Conservation (phyloP, 345 rosid species). For the Boechera retrofracta region DNA sequence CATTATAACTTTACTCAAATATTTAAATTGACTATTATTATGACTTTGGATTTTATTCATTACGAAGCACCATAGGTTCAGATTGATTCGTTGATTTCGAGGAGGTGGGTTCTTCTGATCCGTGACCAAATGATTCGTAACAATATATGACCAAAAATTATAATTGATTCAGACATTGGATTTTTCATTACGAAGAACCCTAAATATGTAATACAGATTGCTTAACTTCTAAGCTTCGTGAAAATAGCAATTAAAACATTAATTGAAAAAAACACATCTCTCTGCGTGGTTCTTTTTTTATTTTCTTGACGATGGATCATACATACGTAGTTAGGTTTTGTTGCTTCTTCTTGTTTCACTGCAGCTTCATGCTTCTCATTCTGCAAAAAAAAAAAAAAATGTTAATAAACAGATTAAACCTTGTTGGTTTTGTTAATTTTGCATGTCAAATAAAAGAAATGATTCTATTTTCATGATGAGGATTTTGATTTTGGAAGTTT, state of each 20-base stretch:
- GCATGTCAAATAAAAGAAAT: too few species aligned
- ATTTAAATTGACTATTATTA: background rate
- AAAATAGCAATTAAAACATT: background rate
- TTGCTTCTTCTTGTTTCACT: conserved; percentile 33
- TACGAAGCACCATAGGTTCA: conserved; percentile 9
- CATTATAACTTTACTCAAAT: background rate
- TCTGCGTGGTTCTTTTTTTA: conserved; percentile 38
- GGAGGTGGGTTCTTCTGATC: conserved; percentile 1
- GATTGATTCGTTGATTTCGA: conserved; percentile 26
- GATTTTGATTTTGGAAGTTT: conserved; percentile 30
- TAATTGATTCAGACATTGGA: conserved; percentile 20
- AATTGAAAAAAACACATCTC: conserved; percentile 1
- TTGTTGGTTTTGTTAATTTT: background rate
- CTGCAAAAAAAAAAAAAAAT: conserved; percentile 41
- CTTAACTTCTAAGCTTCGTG: background rate
- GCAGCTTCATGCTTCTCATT: conserved; percentile 60
- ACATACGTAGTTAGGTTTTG: conserved; percentile 6
- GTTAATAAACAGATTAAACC: background rate
- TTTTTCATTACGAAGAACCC: conserved; percentile 32
- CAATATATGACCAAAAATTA: conserved; percentile 17
- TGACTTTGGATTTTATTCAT: conserved; percentile 23
- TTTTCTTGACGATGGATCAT: conserved; percentile 28
- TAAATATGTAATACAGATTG: conserved; percentile 29
- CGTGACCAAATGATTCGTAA: conserved; percentile 15
- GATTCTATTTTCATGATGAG: background rate